Conservation (phyloP, 2,329 filamentous ascomycete genomes). For the Colletotrichum acutatum region DNA sequence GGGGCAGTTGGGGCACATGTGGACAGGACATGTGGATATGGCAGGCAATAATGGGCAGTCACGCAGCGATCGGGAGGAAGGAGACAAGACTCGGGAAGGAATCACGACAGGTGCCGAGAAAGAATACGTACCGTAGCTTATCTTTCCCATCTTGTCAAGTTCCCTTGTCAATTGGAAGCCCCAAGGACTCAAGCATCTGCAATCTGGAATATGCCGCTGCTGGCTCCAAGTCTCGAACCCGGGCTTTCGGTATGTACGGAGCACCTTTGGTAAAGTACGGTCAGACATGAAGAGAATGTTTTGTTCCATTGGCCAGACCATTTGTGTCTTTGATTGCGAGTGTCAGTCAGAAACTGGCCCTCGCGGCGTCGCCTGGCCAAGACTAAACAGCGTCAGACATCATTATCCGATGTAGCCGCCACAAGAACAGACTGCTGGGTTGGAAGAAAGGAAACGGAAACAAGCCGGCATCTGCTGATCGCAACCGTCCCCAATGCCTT, state of each 20-base stretch:
- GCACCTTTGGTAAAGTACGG: too few species aligned
- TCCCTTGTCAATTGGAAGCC: too few species aligned
- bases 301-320: background rate
- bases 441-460: background rate
- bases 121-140: background rate
- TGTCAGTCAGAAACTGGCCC: background rate
- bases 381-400: background rate
- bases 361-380: background rate
- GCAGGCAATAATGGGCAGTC: background rate
- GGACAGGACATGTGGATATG: background rate
- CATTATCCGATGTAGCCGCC: background rate
- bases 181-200: too few species aligned
- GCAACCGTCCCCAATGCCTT: background rate
- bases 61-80: background rate
- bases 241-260: background rate
- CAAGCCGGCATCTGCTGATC: background rate
- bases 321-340: background rate
- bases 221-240: background rate
- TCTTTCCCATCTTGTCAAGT: background rate
- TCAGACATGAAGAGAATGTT: background rate
- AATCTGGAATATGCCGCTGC: background rate
- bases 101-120: conserved; percentile 10
- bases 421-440: background rate
- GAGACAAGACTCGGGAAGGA: background rate
- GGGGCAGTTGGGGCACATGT: too few species aligned